A percentile compares a stretch with the other conserved stretches of the same genome.
phyloP scores from a whole-genome alignment of 2,329 filamentous ascomycete species.

The Bipolaris victoriae region DNA sequence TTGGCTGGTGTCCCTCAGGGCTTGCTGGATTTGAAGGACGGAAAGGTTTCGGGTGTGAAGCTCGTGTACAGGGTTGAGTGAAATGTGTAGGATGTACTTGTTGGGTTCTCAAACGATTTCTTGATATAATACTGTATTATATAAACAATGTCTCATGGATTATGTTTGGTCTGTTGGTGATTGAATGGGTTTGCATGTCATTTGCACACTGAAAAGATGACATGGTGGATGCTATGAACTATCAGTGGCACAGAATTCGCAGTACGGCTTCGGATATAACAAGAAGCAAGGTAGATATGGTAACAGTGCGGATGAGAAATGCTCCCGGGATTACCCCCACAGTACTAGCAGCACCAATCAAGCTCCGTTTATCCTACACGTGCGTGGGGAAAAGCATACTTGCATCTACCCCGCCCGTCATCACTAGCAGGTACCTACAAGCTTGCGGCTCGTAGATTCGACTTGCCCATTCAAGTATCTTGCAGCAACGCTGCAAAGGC shows the following conservation, averaged over 20 bases:
- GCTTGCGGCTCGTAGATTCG: neutral
- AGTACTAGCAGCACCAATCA: neutral
- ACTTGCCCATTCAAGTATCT: neutral
- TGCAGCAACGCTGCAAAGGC: neutral
- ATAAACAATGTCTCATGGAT: too few species aligned
- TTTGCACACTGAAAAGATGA: neutral
- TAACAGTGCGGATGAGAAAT: neutral
- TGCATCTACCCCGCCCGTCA: neutral
- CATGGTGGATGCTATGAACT: neutral
- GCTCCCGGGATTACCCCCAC: neutral
- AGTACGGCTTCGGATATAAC: neutral
- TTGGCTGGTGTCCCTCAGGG: slow-evolving; percentile 41
- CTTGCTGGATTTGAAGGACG: slow-evolving; percentile 40
- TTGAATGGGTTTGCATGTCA: too few species aligned
- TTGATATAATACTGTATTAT: neutral
- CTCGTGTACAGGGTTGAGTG: slow-evolving; percentile 37
- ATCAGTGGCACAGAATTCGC: too few species aligned
- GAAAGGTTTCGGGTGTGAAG: slow-evolving; percentile 45
- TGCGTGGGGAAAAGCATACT: neutral
- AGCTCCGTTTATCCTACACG: neutral
- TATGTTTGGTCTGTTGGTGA: too few species aligned
- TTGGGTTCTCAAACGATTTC: neutral
- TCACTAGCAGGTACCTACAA: neutral
- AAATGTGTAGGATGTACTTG: neutral
- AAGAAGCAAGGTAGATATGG: neutral